Evolutionary conservation across 2,329 filamentous ascomycete genomes (phyloP).

Genomic region (Aspergillus sp.): DNA sequence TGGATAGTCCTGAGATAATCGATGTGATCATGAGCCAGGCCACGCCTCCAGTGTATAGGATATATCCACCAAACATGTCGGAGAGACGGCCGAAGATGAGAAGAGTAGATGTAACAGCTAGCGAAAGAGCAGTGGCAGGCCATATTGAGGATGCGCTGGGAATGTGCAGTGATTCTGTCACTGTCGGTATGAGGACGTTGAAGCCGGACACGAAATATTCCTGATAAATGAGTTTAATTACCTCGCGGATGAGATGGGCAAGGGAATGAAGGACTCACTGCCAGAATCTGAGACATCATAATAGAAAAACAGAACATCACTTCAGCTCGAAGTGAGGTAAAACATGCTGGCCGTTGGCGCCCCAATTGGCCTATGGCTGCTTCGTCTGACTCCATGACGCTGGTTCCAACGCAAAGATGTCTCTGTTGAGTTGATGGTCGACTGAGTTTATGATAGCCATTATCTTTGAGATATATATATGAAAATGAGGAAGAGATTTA

Average conservation of each 20-base stretch:
- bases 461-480: not conserved
- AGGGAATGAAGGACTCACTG: slow-evolving; percentile 38
- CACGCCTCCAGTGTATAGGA: slow-evolving; percentile 61
- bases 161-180: slow-evolving; percentile 60
- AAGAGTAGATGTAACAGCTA: slow-evolving; percentile 45
- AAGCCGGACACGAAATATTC: slow-evolving; percentile 79
- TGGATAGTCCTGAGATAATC: slow-evolving; percentile 65
- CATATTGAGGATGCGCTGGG: slow-evolving; percentile 58
- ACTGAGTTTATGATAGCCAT: too few species aligned
- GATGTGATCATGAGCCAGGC: slow-evolving; percentile 64
- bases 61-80: slow-evolving; percentile 59
- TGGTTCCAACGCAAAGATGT: slow-evolving; percentile 56
- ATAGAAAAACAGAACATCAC: slow-evolving; percentile 59
- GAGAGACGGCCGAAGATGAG: slow-evolving; percentile 52
- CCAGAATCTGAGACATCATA: slow-evolving; percentile 59
- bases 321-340: slow-evolving; percentile 53
- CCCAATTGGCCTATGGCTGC: slow-evolving; percentile 53
- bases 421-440: slow-evolving; percentile 1
- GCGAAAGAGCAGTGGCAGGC: slow-evolving; percentile 49
- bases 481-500: too few species aligned
- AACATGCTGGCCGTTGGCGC: slow-evolving; percentile 55
- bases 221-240: slow-evolving; percentile 22
- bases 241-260: not conserved
- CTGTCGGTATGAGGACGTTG: slow-evolving; percentile 60
- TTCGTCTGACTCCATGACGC: slow-evolving; percentile 38